Evolutionary conservation across 768 basidiomycete genomes (phyloP).

Genomic region (Russula earlei): DNA sequence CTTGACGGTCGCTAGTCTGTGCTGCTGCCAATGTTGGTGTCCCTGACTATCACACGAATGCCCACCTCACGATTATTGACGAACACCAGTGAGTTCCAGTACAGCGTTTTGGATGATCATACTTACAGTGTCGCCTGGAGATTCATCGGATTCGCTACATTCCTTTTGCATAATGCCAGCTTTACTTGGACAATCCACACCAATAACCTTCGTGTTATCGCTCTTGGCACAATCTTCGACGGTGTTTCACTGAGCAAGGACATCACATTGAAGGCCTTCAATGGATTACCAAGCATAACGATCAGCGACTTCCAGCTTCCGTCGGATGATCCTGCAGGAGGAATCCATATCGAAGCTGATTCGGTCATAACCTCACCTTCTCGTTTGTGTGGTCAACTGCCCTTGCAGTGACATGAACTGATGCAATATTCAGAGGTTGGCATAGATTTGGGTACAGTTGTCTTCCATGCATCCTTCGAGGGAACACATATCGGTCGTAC

Average conservation of each 20-base stretch:
- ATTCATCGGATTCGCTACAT: conserved; percentile 59
- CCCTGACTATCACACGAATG: conserved; percentile 48
- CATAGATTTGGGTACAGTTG: conserved; percentile 56
- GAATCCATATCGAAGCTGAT: conserved; percentile 62
- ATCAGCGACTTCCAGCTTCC: conserved; percentile 66
- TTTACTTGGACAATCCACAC: conserved; percentile 70
- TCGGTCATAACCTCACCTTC: conserved; percentile 55
- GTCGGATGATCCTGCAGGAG: conserved; percentile 55
- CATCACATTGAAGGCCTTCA: conserved; percentile 59
- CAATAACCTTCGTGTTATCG: conserved; percentile 47
- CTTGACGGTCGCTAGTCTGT: conserved; percentile 37
- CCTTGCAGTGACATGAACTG: background rate
- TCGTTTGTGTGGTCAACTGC: conserved; percentile 34
- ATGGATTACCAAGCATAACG: conserved; percentile 57
- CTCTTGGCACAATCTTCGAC: conserved; percentile 62
- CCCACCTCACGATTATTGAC: conserved; percentile 47
- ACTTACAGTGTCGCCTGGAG: conserved; percentile 22
- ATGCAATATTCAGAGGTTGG: conserved; percentile 44
- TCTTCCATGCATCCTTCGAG: conserved; percentile 54
- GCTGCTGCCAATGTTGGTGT: conserved; percentile 58
- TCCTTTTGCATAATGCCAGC: conserved; percentile 49
- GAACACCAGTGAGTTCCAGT: conserved; percentile 31
- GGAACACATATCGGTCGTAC: conserved; percentile 50
- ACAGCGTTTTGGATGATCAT: background rate
- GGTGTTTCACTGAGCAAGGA: conserved; percentile 51